Base-by-base conservation (phyloP, 441 rosid species). In the Melastoma candidum region DNA sequence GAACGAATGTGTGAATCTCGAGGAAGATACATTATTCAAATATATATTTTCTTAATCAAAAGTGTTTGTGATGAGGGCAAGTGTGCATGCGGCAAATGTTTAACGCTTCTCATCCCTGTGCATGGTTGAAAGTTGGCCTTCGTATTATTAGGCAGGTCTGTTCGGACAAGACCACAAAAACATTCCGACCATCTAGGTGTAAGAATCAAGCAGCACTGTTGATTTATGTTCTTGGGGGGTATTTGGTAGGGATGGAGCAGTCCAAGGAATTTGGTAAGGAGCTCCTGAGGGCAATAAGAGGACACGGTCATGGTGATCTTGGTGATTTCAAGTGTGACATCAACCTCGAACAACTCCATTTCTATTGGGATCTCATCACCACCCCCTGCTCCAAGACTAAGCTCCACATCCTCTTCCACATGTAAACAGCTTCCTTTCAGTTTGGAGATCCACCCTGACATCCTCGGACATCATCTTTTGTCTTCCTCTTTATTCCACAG, bases 271-370 rank as follows among this genome's bases (percentile, higher is more conserved):
- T 69, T 57, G 75, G 64, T 0, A 67, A 58, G 22, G 79, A 69
- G 60, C 58, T 79, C 6, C 49, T 73, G 14, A 67, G 70, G 41
- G 81, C 84, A 53, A 10, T 79, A 13, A 74, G 75, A 68, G 74
- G 77, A 51, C 22, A 17, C 1, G 22, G 22, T 17, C 22, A 17
- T 17, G 22, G 22, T 17, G 22, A 17, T 17, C 22, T 17, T 17
- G 68, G 58, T 17, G 47, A 65, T 1, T 17, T 52, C 36, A 71
- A 57, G 17, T 29, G 9, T 44, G 68, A 60, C 43, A 69, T 79
- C 47, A 69, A 72, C n/a, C 73, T 57, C 48, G 54, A 11, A 7
- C 72, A 78, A 64, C 70, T 76, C 7, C 65, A 58, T 17, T 46
- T 41, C 32, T 58, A 51, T 50, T 79, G 81, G 77, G 47, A 14